Percentiles rank a stretch among this genome's conserved stretches.
These are phyloP conservation scores for Aspergillus thermomutatus DNA, from an alignment of 2,329 filamentous ascomycete genomes.

Conservation along the genomic window DNA sequence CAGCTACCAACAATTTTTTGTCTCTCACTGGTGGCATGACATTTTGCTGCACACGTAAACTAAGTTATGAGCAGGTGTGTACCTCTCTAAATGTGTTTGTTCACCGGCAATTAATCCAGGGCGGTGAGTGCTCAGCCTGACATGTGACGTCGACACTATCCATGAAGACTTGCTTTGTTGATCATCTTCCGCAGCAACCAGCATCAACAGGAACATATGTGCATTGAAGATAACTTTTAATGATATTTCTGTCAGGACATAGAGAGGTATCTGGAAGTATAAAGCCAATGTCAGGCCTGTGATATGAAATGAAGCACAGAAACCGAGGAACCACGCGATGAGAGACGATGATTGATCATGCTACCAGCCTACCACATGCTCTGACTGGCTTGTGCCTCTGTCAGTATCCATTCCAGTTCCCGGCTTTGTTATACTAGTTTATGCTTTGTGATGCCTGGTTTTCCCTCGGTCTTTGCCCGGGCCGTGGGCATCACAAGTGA, in stretches of 20 bases:
- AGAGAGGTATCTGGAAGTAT: too few species aligned
- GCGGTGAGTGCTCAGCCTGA: slow-evolving; percentile 10
- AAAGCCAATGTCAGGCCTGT: too few species aligned
- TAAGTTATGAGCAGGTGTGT: neutral
- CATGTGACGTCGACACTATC: slow-evolving; percentile 11
- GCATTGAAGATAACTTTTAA: too few species aligned
- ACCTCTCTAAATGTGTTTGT: too few species aligned
- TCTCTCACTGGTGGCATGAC: slow-evolving; percentile 5
- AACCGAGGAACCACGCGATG: too few species aligned
- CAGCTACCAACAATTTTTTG: slow-evolving; percentile 3
- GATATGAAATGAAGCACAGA: too few species aligned
- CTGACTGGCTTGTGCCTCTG: neutral
- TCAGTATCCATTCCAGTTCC: neutral
- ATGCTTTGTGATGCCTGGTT: neutral
- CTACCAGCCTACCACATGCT: neutral
- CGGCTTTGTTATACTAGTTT: neutral
- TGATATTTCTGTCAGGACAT: too few species aligned
- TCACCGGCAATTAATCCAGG: neutral
- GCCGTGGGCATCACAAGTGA: neutral
- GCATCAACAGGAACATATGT: too few species aligned
- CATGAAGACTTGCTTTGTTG: slow-evolving; percentile 3
- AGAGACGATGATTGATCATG: too few species aligned
- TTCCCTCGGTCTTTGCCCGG: neutral
- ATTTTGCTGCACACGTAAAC: slow-evolving; percentile 1
- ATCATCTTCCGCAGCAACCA: neutral